Evolutionary conservation across 1,139 yeast species (phyloP).

Genomic region (Pneumocystis wakefieldiae): DNA sequence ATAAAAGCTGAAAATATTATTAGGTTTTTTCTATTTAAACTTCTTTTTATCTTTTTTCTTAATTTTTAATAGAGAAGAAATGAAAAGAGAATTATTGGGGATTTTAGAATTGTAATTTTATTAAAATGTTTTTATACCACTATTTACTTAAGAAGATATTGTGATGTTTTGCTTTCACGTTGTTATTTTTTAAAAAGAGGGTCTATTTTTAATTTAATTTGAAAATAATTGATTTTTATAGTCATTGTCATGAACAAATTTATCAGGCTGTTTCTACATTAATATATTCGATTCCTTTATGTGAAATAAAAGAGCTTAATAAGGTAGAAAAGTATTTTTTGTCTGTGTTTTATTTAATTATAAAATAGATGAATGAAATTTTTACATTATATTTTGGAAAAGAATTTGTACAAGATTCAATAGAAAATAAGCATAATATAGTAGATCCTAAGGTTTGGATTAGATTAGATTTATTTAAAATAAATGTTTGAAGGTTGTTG

Average conservation of each 20-base stretch:
- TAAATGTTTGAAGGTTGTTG: slow-evolving; percentile 52
- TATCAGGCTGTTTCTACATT: slow-evolving; percentile 63
- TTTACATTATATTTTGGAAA: slow-evolving; percentile 49
- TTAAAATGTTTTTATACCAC: slow-evolving; percentile 17
- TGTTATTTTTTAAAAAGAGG: slow-evolving; percentile 36
- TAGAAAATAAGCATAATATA: slow-evolving; percentile 39
- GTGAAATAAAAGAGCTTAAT: slow-evolving; percentile 61
- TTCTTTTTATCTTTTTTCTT: neutral
- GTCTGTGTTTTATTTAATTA: neutral
- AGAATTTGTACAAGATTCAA: slow-evolving; percentile 46
- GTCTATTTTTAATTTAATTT: slow-evolving; percentile 1
- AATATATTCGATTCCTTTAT: slow-evolving; percentile 52
- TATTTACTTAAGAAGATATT: slow-evolving; percentile 24
- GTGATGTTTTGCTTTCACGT: slow-evolving; percentile 70
- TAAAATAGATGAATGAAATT: slow-evolving; percentile 37
- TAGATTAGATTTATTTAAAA: neutral
- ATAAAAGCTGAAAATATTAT: slow-evolving; percentile 77
- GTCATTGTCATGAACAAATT: slow-evolving; percentile 43
- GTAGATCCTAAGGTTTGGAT: slow-evolving; percentile 8
- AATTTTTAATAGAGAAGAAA: slow-evolving; percentile 43
- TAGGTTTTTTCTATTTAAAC: neutral
- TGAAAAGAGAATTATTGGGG: slow-evolving; percentile 67
- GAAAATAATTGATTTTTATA: neutral
- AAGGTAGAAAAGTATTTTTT: slow-evolving; percentile 16
- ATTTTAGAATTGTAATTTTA: slow-evolving; percentile 40